A percentile compares a stretch with the other conserved stretches of the same genome.
Evolutionary conservation across 176 grass and related monocot genomes (phyloP).

Genomic region (Hordeum marinum): DNA sequence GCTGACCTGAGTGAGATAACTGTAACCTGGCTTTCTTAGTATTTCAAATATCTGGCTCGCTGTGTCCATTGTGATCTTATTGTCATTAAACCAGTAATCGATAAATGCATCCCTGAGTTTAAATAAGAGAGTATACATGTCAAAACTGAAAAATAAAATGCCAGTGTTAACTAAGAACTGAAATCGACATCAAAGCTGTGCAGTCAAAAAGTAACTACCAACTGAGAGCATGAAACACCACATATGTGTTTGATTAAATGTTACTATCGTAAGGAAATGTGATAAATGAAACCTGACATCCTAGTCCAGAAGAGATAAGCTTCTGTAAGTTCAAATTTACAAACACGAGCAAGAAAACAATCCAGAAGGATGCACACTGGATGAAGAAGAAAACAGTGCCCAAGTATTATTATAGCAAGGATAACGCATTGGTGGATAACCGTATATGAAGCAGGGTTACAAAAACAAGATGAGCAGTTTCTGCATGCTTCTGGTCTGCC

Average conservation of each 20-base stretch:
- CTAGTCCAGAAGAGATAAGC: slow-evolving; percentile 13
- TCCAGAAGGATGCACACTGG: not conserved
- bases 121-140: slow-evolving; percentile 4
- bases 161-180: not conserved
- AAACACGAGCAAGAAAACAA: not conserved
- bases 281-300: not conserved
- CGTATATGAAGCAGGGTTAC: not conserved
- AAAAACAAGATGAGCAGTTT: not conserved
- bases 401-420: not conserved
- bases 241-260: not conserved
- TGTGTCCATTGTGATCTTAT: slow-evolving; percentile 88
- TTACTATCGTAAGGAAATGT: not conserved
- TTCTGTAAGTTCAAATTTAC: not conserved
- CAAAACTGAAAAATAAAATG: slow-evolving; percentile 9
- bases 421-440: not conserved
- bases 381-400: not conserved
- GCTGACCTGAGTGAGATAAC: slow-evolving; percentile 73
- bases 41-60: slow-evolving; percentile 88
- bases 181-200: not conserved
- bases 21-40: slow-evolving; percentile 64
- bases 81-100: slow-evolving; percentile 91
- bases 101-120: slow-evolving; percentile 87
- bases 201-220: not conserved
- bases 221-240: slow-evolving; percentile 13
- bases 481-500: not conserved